Base-by-base conservation (phyloP, 495 filamentous ascomycete species). In the Hyphodiscus hymeniophilus region DNA sequence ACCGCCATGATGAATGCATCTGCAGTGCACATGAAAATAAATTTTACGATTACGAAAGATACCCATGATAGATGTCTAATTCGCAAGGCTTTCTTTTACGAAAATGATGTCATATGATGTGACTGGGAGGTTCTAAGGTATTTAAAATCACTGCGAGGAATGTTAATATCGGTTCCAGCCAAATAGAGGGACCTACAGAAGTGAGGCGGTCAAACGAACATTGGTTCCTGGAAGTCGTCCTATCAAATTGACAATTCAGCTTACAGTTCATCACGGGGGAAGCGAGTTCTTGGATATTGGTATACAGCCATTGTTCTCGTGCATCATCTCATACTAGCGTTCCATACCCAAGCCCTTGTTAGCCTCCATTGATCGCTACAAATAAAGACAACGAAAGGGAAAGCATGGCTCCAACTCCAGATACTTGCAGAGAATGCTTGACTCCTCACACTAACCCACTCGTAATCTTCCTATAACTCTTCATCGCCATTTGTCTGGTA, bases 401-500 rank as follows among this genome's bases (percentile, higher is more conserved):
- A 24, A 35, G 38, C 45, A 47, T n/a, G n/a, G 7, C 49, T 16
- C 30, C 22, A 55, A 46, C 51, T 54, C 57, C 57, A 50, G n/a
- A 60, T 60, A 60, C 57, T 57, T 60, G 57, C 57, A 50, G 35
- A 51, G 36, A 28, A 32, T 21, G 16, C 42, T 26, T 13, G 26
- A 21, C 7, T 6, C n/a, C 20, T 34, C 13, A 31, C 21, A 45
- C 21, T 44, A 28, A 33, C 30, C 15, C 24, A 20, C 13, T 38
- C 7, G 18, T 18, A 17, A 42, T 41, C 18, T n/a, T n/a, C n/a
- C n/a, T 41, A 50, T 53, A 53, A 42, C 26, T 58, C 57, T 23
- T 60, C 60, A 12, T 95, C 87, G 11, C 88, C 87, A 55, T 70
- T 81, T 42, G 83, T 74, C 60, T 92, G 82, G 64, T 94, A 95